A percentile compares a stretch with the other conserved stretches of the same genome.
Conservation (phyloP, 805 yeast genomes). For the Vanderwaltozyma polyspora region DNA sequence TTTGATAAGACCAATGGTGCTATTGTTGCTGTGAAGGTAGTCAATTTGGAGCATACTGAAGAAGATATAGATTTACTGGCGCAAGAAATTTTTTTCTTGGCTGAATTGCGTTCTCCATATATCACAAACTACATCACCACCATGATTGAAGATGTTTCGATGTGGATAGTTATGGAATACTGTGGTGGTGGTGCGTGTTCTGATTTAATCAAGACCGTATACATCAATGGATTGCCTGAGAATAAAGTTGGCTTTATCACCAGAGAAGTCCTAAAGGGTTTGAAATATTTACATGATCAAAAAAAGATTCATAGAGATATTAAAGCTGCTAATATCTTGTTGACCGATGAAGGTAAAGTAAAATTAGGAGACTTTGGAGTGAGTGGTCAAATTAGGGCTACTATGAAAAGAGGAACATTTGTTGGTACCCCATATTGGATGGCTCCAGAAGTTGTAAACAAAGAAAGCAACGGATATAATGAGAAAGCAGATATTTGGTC, state of each 20-base stretch:
- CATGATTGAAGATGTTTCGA: slow-evolving; percentile 47
- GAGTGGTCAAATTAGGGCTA: slow-evolving; percentile 68
- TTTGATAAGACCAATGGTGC: slow-evolving; percentile 27
- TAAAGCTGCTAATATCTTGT: slow-evolving; percentile 77
- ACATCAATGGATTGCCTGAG: slow-evolving; percentile 29
- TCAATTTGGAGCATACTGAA: slow-evolving; percentile 66
- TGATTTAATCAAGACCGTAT: slow-evolving; percentile 45
- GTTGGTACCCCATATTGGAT: slow-evolving; percentile 97
- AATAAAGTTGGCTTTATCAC: slow-evolving; percentile 47
- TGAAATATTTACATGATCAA: slow-evolving; percentile 64
- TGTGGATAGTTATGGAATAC: slow-evolving; percentile 91
- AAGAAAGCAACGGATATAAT: slow-evolving; percentile 46
- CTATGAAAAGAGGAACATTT: slow-evolving; percentile 57
- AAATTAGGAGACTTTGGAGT: slow-evolving; percentile 93
- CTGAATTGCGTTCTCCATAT: slow-evolving; percentile 51
- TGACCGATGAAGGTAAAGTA: slow-evolving; percentile 57
- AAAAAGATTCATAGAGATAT: slow-evolving; percentile 80
- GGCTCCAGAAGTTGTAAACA: slow-evolving; percentile 90
- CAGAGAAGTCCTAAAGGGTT: slow-evolving; percentile 55
- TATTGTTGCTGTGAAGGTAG: slow-evolving; percentile 75
- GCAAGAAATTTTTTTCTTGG: slow-evolving; percentile 69
- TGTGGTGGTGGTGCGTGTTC: slow-evolving; percentile 93
- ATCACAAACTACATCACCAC: slow-evolving; percentile 62
- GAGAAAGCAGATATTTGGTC: slow-evolving; percentile 95
- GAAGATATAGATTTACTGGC: slow-evolving; percentile 64